Evolutionary conservation across 2,329 filamentous ascomycete genomes (phyloP).

Genomic region (Arthrobotrys pseudoclavata): DNA sequence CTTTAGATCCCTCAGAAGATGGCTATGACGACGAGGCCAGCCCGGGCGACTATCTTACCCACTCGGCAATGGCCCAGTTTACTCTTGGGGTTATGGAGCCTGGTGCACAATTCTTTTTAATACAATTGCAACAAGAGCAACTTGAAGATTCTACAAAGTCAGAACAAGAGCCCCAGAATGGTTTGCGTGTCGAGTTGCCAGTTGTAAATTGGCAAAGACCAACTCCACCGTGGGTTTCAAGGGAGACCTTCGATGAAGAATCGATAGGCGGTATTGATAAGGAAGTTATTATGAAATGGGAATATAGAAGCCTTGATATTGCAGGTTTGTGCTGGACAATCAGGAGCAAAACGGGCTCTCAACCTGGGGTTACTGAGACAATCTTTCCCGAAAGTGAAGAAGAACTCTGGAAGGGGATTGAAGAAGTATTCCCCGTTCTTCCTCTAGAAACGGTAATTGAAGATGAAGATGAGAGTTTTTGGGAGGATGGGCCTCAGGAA

Average conservation of each 20-base stretch:
- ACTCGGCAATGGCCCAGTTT: constrained; percentile 43
- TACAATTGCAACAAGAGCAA: constrained; percentile 50
- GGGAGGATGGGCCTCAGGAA: not conserved
- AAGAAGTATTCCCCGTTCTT: not conserved
- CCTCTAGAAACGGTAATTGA: constrained; percentile 37
- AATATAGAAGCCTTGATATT: constrained; percentile 58
- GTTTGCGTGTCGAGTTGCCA: constrained; percentile 33
- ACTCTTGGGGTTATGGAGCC: constrained; percentile 46
- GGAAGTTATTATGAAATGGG: constrained; percentile 40
- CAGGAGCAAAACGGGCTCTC: not conserved
- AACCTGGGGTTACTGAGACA: not conserved
- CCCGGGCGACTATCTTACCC: constrained; percentile 14
- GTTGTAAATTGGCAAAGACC: constrained; percentile 49
- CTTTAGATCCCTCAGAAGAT: constrained; percentile 43
- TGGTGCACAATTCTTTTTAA: constrained; percentile 43
- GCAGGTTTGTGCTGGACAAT: constrained; percentile 51
- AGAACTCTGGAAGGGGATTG: constrained; percentile 1
- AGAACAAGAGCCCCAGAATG: not conserved
- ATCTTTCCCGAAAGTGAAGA: constrained; percentile 27
- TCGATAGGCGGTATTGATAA: constrained; percentile 4
- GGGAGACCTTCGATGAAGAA: not conserved
- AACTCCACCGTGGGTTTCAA: constrained; percentile 22
- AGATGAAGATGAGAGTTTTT: constrained; percentile 31
- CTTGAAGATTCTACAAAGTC: constrained; percentile 48
- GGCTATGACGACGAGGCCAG: not conserved